Base-by-base conservation (phyloP, 768 basidiomycete genomes). In the Mycena albidolilacea region DNA sequence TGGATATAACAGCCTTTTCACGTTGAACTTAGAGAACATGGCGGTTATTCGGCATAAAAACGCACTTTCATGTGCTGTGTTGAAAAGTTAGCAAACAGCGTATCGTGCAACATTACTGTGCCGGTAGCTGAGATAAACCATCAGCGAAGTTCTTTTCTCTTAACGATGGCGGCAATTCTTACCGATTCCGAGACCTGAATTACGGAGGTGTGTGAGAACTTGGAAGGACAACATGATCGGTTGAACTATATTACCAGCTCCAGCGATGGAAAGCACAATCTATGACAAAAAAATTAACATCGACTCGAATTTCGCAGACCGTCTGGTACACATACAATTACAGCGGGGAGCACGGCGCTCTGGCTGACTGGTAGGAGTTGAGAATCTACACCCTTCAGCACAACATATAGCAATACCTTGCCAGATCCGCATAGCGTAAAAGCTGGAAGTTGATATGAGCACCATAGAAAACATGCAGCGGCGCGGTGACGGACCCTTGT, bases 391-490 rank as follows among this genome's bases (percentile, higher is more conserved):
- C 30, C 2, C 17, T 7, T 43, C 17, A 39, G 30, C 39, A 43
- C 17, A 61, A 19, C n/a, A 12, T 6, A 43, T 30, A 46, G 17
- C 12, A 23, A 14, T 23, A 37, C 39, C 39, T 43, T 59, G 64
- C 78, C 78, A 79, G 41, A 79, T 62, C 14, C 72, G 77, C 55
- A 62, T 19, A 23, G 76, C 67, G 60, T 77, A 78, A 57, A 71
- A 78, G 19, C 78, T 78, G 17, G n/a, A 54, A 23, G 10, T 23
- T 11, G 15, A 60, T 58, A 5, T 12, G 66, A 67, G 21, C 39
- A 37, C 30, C 3, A 15, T 15, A 30, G 30, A 35, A 10, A 21
- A 9, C 52, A 30, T 23, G n/a, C n/a, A 23, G 23, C 30, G 23
- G 52, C 17, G n/a, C 8, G 12, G 11, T 6, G 30, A 11, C 77